These are phyloP conservation scores for Exophiala oligosperma DNA, from an alignment of 2,329 filamentous ascomycete species.

Conservation along the genomic window DNA sequence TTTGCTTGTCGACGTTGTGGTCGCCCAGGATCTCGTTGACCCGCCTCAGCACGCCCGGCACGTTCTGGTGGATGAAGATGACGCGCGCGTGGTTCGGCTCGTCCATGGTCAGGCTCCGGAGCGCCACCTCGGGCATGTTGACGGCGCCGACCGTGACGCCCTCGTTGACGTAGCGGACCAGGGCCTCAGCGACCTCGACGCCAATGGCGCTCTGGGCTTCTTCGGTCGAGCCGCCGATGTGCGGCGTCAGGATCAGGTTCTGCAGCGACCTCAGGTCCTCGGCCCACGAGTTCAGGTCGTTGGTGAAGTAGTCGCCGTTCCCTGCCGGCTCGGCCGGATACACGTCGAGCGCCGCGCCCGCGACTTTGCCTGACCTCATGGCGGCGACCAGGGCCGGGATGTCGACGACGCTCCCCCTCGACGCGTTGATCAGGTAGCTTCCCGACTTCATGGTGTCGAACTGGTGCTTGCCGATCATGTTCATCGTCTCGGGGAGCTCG, in stretches of 20 bases:
- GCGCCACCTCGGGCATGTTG: slow-evolving; percentile 91
- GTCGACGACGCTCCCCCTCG: slow-evolving; percentile 88
- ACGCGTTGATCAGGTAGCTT: slow-evolving; percentile 93
- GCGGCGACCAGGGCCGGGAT: slow-evolving; percentile 88
- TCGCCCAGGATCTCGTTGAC: slow-evolving; percentile 93
- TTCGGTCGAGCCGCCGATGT: slow-evolving; percentile 96
- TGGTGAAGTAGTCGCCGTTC: slow-evolving; percentile 94
- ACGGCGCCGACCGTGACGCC: slow-evolving; percentile 88
- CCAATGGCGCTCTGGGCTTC: slow-evolving; percentile 97
- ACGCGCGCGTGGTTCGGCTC: slow-evolving; percentile 88
- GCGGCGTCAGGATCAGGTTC: slow-evolving; percentile 93
- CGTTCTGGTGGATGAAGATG: slow-evolving; percentile 95
- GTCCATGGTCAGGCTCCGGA: slow-evolving; percentile 86
- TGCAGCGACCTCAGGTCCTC: slow-evolving; percentile 80
- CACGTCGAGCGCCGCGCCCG: slow-evolving; percentile 93
- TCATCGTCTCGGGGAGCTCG: slow-evolving; percentile 86
- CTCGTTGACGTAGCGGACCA: slow-evolving; percentile 94
- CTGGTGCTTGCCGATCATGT: slow-evolving; percentile 80
- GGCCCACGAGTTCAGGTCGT: slow-evolving; percentile 77
- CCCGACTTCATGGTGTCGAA: slow-evolving; percentile 89
- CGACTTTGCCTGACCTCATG: slow-evolving; percentile 81
- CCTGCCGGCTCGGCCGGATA: slow-evolving; percentile 91
- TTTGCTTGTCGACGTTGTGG: slow-evolving; percentile 99
- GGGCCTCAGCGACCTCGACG: slow-evolving; percentile 82
- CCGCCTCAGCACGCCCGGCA: slow-evolving; percentile 90